Evolutionary conservation across 345 rosid genomes (phyloP).

Genomic region (Noccaea caerulescens): DNA sequence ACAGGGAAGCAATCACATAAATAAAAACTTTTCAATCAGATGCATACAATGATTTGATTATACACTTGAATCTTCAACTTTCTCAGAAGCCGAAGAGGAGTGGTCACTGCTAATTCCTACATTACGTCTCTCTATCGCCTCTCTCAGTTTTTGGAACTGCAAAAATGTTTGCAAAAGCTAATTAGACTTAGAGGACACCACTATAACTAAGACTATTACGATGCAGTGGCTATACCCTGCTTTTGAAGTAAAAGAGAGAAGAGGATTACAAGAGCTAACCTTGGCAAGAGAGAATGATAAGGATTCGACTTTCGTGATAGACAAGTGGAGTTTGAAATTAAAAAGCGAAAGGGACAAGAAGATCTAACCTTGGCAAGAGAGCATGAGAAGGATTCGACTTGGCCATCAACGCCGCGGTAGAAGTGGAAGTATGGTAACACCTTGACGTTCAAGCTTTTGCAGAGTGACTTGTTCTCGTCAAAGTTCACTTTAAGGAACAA

Average conservation of each 20-base stretch:
- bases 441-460: slow-evolving; percentile 84
- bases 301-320: too few species aligned
- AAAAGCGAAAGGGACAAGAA: not conserved
- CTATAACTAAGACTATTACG: not conserved
- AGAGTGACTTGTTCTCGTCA: slow-evolving; percentile 88
- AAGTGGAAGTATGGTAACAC: slow-evolving; percentile 91
- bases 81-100: slow-evolving; percentile 38
- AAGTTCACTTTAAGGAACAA: slow-evolving; percentile 86
- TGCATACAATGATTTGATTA: slow-evolving; percentile 48
- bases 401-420: slow-evolving; percentile 74
- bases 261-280: too few species aligned
- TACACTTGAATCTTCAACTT: slow-evolving; percentile 56
- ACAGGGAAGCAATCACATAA: slow-evolving; percentile 21
- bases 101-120: slow-evolving; percentile 53
- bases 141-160: slow-evolving; percentile 91
- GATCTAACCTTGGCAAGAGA: slow-evolving; percentile 79
- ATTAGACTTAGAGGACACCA: not conserved
- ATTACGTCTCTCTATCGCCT: slow-evolving; percentile 66
- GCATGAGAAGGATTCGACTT: slow-evolving; percentile 84
- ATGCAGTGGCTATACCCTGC: slow-evolving; percentile 3
- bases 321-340: not conserved
- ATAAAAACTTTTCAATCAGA: slow-evolving; percentile 29
- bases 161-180: slow-evolving; percentile 28
- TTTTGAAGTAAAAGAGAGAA: too few species aligned
- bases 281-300: too few species aligned